Evolutionary conservation across 2,329 filamentous ascomycete genomes (phyloP), one percentile per base, ranked within the genome.

Genomic region (Ophiostoma sp.): DNA sequence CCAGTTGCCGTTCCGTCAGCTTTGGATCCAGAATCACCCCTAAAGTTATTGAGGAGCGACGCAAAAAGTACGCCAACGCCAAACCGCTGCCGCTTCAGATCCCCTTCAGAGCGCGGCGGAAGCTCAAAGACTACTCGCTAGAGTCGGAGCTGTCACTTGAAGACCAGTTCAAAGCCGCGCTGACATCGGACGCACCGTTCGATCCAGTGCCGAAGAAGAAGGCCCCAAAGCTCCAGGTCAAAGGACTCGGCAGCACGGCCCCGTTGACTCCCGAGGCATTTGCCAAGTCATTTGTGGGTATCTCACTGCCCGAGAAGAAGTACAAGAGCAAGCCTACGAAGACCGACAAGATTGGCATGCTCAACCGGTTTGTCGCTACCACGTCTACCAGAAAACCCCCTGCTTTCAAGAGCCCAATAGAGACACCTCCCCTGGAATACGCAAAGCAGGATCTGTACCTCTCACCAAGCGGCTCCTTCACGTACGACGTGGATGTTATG

Each of bases 401-500:
- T 8, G 7, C 4, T 4, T 63, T 63, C 40, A n/a, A 8, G 16
- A 63, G 60, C 16, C 60, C 60, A 16, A 18, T 8, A 16, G 60
- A 63, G 60, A 63, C 60, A 16, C 40, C 60, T 6, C 60, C 60
- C 14, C 36, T 11, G 40, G 60, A 44, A n/a, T 42, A 42, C 60
- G 60, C 40, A 14, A 41, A 42, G 38, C 14, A 47, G 41, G 18
- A 47, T 3, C 38, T 65, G 1, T 63, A 63, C n/a, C 40, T 63
- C 7, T 38, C 16, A 11, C 12, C 40, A 5, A 7, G n/a, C 40
- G 60, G 63, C 63, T 65, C 44, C n/a, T 45, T 65, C 14, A 65
- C 63, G 9, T 65, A 65, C 63, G 63, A 65, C 41, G 63, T 47
- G 41, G 63, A 65, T 44, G 44, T 65, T 18, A 12, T 63, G 60